Evolutionary conservation across 1,284 basidiomycete genomes (phyloP).

Genomic region (Microstroma glucosiphilum): DNA sequence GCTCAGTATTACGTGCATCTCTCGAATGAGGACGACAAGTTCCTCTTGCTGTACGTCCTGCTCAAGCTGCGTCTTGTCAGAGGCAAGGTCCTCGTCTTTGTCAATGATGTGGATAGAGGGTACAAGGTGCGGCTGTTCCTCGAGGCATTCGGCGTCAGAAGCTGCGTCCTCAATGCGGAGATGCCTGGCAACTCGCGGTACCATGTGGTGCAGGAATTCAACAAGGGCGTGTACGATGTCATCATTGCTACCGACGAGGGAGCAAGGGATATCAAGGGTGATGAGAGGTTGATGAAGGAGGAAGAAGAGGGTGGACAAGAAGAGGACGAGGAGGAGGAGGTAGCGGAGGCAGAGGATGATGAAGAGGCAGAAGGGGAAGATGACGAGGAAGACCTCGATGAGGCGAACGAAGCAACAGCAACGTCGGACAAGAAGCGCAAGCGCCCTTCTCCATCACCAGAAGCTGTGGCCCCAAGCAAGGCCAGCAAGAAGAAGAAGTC

Average conservation of each 20-base stretch:
- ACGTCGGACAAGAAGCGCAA: constrained; percentile 20
- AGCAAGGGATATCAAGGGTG: constrained; percentile 33
- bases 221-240: constrained; percentile 96
- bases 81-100: constrained; percentile 94
- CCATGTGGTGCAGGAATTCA: constrained; percentile 97
- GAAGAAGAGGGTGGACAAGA: neutral
- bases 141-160: constrained; percentile 94
- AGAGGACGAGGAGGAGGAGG: constrained; percentile 21
- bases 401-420: constrained; percentile 5
- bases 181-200: constrained; percentile 83
- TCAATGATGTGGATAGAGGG: constrained; percentile 90
- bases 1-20: constrained; percentile 43
- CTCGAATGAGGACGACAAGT: constrained; percentile 82
- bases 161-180: constrained; percentile 93
- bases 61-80: constrained; percentile 88
- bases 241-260: constrained; percentile 94
- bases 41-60: constrained; percentile 87
- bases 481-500: neutral
- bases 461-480: too few species aligned
- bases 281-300: constrained; percentile 38
- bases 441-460: neutral
- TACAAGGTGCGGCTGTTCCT: constrained; percentile 94
- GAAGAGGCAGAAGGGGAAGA: constrained; percentile 11
- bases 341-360: constrained; percentile 20
- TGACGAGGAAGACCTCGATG: constrained; percentile 6